Base-by-base conservation (phyloP, 495 filamentous ascomycete genomes). In the Aspergillus steynii region DNA sequence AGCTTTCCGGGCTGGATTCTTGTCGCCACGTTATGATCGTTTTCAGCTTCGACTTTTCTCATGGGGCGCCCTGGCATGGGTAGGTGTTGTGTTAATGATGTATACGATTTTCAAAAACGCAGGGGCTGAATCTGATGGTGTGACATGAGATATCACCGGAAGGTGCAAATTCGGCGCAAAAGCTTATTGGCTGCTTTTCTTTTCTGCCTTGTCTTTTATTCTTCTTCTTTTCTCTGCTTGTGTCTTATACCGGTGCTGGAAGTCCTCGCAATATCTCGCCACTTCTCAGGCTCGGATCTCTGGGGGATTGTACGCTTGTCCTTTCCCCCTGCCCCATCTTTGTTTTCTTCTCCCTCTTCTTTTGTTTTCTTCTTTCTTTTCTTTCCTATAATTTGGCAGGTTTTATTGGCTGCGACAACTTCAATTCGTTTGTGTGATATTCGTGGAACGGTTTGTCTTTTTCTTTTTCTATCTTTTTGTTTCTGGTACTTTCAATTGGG, bases 31-130 rank as follows among this genome's bases (percentile, higher is more conserved):
- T 66, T 61, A 53, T 48, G 20, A 56, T 68, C 55, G 66, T 62
- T 62, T 73, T 70, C 64, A 67, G 68, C 67, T 60, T 60, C 63
- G 59, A 31, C 60, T 63, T 29, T 56, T 59, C 59, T 67, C 60
- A 69, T 58, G 56, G 51, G 51, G 58, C 51, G 61, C 68, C 66
- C 62, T 73, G 74, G 75, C 75, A 78, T 77, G 71, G 75, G 60
- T 70, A 72, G 75, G 75, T 78, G 74, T 76, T 78, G 75, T 78
- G 74, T 76, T 78, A 59, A 77, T 70, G 75, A 78, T 77, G 68
- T 69, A 70, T 73, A 73, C 67, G 74, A 68, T 71, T 68, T 69
- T 68, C 74, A 74, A 77, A 76, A 72, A 64, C 62, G 74, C 66
- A 72, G 60, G 65, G 67, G 66, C 64, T 69, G 62, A 68, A 71